A percentile compares a stretch with the other conserved stretches of the same genome.
Evolutionary conservation across 2,329 filamentous ascomycete species (phyloP).

Genomic region (Aspergillus ustus): DNA sequence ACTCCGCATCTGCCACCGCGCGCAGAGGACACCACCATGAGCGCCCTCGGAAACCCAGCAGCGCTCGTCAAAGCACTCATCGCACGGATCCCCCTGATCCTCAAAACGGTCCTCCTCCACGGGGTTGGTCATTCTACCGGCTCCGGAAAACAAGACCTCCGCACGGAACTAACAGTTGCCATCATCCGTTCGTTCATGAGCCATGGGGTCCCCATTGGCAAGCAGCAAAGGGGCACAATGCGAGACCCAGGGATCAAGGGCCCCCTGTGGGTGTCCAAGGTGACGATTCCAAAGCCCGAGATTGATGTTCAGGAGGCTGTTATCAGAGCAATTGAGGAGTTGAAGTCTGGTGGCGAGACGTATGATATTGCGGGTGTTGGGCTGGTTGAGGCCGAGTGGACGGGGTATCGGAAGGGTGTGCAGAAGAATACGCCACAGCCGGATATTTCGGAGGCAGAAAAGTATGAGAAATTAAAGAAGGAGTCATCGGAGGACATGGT

Average conservation of each 20-base stretch:
- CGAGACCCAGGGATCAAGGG: conserved; percentile 74
- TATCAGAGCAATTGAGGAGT: conserved; percentile 42
- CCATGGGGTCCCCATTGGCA: conserved; percentile 58
- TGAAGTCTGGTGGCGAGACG: conserved; percentile 44
- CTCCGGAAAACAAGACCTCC: conserved; percentile 76
- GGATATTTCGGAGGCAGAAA: conserved; percentile 48
- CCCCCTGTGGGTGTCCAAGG: conserved; percentile 78
- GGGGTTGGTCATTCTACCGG: conserved; percentile 69
- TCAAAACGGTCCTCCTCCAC: conserved; percentile 49
- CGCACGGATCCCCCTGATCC: conserved; percentile 45
- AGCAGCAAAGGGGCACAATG: conserved; percentile 66
- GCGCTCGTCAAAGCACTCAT: conserved; percentile 45
- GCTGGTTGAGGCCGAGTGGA: conserved; percentile 53
- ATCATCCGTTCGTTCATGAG: conserved; percentile 70
- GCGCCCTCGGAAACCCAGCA: conserved; percentile 27
- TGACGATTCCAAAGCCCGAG: conserved; percentile 63
- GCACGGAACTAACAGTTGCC: conserved; percentile 72
- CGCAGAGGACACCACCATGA: conserved; percentile 25
- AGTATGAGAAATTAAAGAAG: conserved; percentile 46
- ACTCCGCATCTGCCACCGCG: neutral
- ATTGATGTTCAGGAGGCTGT: conserved; percentile 49
- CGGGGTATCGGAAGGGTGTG: conserved; percentile 47
- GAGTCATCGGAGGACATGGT: conserved; percentile 47
- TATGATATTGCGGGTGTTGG: conserved; percentile 42
- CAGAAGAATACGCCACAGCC: conserved; percentile 43